Evolutionary conservation across 345 rosid species (phyloP), one percentile per base, ranked within the genome.

Genomic region (Gossypium herbaceum): DNA sequence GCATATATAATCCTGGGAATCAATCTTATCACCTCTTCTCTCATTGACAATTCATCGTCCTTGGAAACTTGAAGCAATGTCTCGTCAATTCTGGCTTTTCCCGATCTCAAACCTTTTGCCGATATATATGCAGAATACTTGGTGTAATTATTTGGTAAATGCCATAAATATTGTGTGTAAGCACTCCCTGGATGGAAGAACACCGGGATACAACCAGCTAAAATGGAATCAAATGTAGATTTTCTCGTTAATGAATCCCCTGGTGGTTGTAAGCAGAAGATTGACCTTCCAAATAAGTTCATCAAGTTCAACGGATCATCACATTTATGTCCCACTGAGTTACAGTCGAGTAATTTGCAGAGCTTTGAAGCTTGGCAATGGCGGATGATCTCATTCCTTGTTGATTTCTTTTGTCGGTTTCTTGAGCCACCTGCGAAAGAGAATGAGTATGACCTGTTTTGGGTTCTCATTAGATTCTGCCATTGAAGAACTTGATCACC

Each of bases 391-490:
- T 8, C 0, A n/a, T 77, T n/a, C 74, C 74, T 77, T 63, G 60
- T 17, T 0, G 27, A 78, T 16, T 74, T 72, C 75, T 34, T 66
- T 77, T 71, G 59, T 80, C 44, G 12, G 68, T 71, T 51, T 86
- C 73, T 68, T 81, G 75, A 2, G 70, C 4, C 89, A 11, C 88
- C 87, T 2, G 72, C 85, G 43, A 86, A 84, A 0, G 86, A 79
- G 71, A 76, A 86, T 59, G 84, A 65, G 62, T 75, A 73, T 0
- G 56, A 55, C 43, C 88, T 61, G 66, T 71, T 82, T 48, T 64
- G 79, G 11, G 20, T 55, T 51, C 71, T 78, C 41, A 86, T 68
- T 8, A 73, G 68, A 25, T 45, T 79, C 60, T 86, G 90, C 88
- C 88, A 86, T 71, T 60, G 52, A 1, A 6, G 63, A 12, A 86